Percentiles rank a stretch among this genome's conserved stretches.
These are phyloP conservation scores for Boletus smithii DNA, from an alignment of 1,284 basidiomycete genomes.

Conservation along the genomic window DNA sequence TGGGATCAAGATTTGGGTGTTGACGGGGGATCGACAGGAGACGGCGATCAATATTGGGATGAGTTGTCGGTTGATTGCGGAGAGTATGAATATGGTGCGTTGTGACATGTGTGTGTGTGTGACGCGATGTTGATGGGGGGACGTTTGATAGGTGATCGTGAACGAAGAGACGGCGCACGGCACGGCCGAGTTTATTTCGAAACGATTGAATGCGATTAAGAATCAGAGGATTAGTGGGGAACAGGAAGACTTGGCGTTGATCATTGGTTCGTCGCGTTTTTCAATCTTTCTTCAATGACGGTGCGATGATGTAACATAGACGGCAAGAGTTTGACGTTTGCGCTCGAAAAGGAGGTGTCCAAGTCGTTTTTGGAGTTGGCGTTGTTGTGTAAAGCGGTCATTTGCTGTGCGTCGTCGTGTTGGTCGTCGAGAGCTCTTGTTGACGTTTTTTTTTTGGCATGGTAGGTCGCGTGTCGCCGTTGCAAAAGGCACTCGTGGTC, in stretches of 20 bases:
- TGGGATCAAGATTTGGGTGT: conserved; percentile 99
- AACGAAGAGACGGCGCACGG: conserved; percentile 87
- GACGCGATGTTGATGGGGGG: conserved; percentile 2
- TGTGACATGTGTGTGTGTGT: not conserved
- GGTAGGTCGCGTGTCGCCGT: conserved; percentile 90
- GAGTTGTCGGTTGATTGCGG: conserved; percentile 94
- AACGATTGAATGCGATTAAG: conserved; percentile 88
- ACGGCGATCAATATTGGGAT: conserved; percentile 99
- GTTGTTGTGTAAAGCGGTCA: conserved; percentile 96
- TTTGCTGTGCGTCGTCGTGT: conserved; percentile 70
- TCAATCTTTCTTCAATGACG: not conserved
- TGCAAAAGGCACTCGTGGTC: conserved; percentile 97
- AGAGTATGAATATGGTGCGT: conserved; percentile 94
- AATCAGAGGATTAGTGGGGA: conserved; percentile 89
- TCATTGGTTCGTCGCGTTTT: conserved; percentile 67
- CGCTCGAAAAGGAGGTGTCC: conserved; percentile 89
- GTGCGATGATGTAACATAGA: conserved; percentile 53
- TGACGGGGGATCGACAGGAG: conserved; percentile 97
- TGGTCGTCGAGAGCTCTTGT: too few species aligned
- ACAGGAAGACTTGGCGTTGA: conserved; percentile 89
- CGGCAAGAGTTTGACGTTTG: conserved; percentile 91
- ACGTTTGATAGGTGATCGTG: conserved; percentile 70
- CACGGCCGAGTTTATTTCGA: conserved; percentile 84
- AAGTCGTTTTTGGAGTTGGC: conserved; percentile 93
- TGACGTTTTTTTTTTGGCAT: not conserved